Base-by-base conservation (phyloP, 192 early-diverging fungal species). In the Linderina pennispora region DNA sequence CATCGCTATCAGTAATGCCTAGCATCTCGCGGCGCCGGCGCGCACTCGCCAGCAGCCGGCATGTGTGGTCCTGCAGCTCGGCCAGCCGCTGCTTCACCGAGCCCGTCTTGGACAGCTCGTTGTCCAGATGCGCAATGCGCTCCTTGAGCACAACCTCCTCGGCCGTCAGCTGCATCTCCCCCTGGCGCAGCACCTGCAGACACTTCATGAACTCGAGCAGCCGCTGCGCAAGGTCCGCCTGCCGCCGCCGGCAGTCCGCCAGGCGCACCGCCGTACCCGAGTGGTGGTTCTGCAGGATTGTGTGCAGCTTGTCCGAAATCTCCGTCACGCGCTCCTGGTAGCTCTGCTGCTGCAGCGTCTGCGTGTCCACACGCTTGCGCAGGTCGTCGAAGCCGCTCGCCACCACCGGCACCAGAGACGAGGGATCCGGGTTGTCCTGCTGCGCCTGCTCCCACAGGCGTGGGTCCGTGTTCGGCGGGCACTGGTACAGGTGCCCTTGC, bases 331-430 rank as follows among this genome's bases (percentile, higher is more conserved):
- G 90, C 48, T 68, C 77, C 55, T 77, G 66, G 60, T 91, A 87
- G 31, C 78, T 75, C 35, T 84, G 62, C 33, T 74, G 74, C 48
- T 82, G 73, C 19, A 82, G 45, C 8, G 86, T 74, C 62, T 96
- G 93, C 37, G 78, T 65, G 18, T 82, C 81, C 34, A 89, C 81
- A 10, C 95, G 79, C 71, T 90, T 92, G 37, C 90, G 80, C 11
- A 98, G 60, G 43, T 94, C 93, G 4, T 84, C 88, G 45, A 96
- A 98, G 15, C 93, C 92, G 44, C 85, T 77, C 2, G 91, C 93
- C 5, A 94, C 58, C 9, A 88, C 91, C 8, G 95, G 95, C 1
- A 98, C 93, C 77, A 93, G 80, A 36, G 87, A 89, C 17, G 80
- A 73, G 16, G 79, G 83, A 55, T 98, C 93, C 0, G 95, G 95